These are phyloP conservation scores for Aureobasidium pullulans DNA, from an alignment of 2,329 filamentous ascomycete species.

Conservation along the genomic window DNA sequence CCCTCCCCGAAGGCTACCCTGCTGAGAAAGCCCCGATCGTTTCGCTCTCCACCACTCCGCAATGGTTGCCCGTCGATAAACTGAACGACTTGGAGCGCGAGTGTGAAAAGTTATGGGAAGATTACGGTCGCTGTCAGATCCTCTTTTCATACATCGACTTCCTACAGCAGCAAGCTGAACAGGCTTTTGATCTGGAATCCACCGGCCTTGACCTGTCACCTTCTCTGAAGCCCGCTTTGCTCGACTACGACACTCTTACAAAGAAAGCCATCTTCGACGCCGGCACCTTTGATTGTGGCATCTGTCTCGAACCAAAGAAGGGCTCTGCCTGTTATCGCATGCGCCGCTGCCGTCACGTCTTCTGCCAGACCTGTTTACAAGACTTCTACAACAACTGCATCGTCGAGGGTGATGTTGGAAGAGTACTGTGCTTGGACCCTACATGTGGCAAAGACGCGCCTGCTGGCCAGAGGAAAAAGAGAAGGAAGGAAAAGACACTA, in stretches of 20 bases:
- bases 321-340: conserved; percentile 74
- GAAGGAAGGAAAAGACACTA: conserved; percentile 60
- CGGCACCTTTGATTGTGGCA: conserved; percentile 78
- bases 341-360: conserved; percentile 80
- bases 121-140: conserved; percentile 49
- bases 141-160: conserved; percentile 55
- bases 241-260: conserved; percentile 71
- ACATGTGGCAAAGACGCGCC: conserved; percentile 61
- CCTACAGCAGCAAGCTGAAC: conserved; percentile 51
- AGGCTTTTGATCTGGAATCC: conserved; percentile 44
- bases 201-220: conserved; percentile 41
- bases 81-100: conserved; percentile 40
- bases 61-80: conserved; percentile 46
- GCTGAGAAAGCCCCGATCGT: conserved; percentile 43
- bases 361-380: conserved; percentile 78
- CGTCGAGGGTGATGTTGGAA: conserved; percentile 69
- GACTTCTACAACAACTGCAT: conserved; percentile 90
- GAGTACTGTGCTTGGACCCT: conserved; percentile 72
- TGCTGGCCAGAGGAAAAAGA: conserved; percentile 25
- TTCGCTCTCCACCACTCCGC: conserved; percentile 39
- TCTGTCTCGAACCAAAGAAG: conserved; percentile 90
- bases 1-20: conserved; percentile 51
- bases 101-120: conserved; percentile 50
- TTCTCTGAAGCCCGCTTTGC: conserved; percentile 57
- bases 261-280: conserved; percentile 70